These are phyloP conservation scores for Cryphonectria nitschkei DNA, from an alignment of 2,329 filamentous ascomycete genomes.

Conservation along the genomic window DNA sequence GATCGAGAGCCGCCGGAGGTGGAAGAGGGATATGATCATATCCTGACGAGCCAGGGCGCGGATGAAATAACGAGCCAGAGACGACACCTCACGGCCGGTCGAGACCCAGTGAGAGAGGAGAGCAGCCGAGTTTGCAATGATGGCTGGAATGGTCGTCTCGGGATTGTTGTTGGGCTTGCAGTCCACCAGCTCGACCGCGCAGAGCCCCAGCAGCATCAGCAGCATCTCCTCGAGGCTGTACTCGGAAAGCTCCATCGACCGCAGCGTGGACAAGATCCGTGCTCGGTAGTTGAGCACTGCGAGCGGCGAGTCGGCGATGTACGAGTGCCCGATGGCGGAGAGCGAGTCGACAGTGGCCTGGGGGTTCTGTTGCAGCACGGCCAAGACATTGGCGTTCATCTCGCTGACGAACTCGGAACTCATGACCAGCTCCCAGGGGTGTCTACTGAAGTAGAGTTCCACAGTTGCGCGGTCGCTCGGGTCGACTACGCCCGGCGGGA, in stretches of 20 bases:
- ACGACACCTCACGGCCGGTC: constrained; percentile 33
- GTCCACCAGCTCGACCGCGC: constrained; percentile 37
- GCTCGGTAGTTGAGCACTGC: constrained; percentile 36
- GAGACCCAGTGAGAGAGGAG: constrained; percentile 35
- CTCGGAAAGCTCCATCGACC: constrained; percentile 32
- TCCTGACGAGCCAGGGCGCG: constrained; percentile 39
- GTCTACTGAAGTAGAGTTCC: constrained; percentile 38
- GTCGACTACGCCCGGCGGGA: constrained; percentile 35
- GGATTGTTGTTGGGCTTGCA: constrained; percentile 7
- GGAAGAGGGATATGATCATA: constrained; percentile 36
- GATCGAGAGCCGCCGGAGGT: constrained; percentile 33
- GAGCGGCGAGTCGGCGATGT: constrained; percentile 33
- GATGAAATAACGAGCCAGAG: constrained; percentile 38
- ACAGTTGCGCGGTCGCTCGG: constrained; percentile 36
- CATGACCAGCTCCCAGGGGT: constrained; percentile 38
- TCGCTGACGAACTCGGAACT: constrained; percentile 38
- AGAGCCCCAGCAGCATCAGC: constrained; percentile 35
- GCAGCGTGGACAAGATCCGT: constrained; percentile 36
- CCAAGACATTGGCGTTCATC: constrained; percentile 39
- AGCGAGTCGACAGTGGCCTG: constrained; percentile 36
- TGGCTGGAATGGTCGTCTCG: constrained; percentile 34
- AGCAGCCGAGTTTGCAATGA: constrained; percentile 33
- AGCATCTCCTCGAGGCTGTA: constrained; percentile 36
- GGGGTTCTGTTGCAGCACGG: constrained; percentile 37
- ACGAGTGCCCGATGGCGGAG: constrained; percentile 38